Base-by-base conservation (phyloP, 1,139 yeast genomes). In the Lodderomyces beijingensis region DNA sequence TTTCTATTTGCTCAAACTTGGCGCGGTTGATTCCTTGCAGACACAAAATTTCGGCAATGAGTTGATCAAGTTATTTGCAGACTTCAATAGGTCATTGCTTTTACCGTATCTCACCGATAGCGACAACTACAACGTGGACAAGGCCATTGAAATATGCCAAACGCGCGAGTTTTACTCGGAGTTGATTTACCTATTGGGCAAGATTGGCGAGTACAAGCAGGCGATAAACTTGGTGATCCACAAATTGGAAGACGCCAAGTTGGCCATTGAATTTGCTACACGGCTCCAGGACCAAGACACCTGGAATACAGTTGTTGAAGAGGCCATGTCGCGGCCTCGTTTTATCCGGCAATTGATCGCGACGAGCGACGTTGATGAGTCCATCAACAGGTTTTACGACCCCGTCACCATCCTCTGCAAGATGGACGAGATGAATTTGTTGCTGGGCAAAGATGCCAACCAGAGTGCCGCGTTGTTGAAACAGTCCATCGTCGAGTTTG, bases 251-350 rank as follows among this genome's bases (percentile, higher is more conserved):
- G 93, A 89, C 50, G 93, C 96, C 0, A 72, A 73, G 25, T 70
- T 75, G 45, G 97, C 97, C 0, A 84, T 91, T 22, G 73, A 70
- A 12, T 91, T 88, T 66, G 95, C 93, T 1, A 78, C 73, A 38
- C 68, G 71, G 11, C 79, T 83, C 43, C 77, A 80, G 34, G 94
- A 86, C 45, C 57, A 64, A 20, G 94, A 85, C 13, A 62, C 88
- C 8, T 89, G 96, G 95, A 77, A 77, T 30, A 77, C 79, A 29
- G 64, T 91, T 39, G 60, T 89, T 9, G 77, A 75, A 12, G 79
- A 81, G 51, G 80, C 95, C 13, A 69, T 81, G 61, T 68, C 71
- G 28, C 78, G 79, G 45, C 93, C 96, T 0, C 64, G 66, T 11
- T 88, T 86, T 51, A 80, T 89, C 35, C 75, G 77, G 41, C 83